A percentile compares a stretch with the other conserved stretches of the same genome.
phyloP scores from a whole-genome alignment of 805 yeast species.

The Saccharomycopsis babjevae region DNA sequence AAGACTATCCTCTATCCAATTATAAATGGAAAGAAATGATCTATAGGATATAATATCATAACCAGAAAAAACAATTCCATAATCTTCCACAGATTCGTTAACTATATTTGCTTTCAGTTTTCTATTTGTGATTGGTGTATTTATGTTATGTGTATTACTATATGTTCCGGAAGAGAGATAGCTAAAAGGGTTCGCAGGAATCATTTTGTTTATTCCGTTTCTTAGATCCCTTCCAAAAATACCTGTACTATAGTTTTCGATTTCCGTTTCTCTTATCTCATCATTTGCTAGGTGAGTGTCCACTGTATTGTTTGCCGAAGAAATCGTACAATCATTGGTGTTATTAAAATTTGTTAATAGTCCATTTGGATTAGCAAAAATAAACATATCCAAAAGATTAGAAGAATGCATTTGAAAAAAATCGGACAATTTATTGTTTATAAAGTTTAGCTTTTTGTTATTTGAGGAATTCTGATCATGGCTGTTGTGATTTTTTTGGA shows the following conservation, averaged over 20 bases:
- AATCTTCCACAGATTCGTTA: constrained; percentile 11
- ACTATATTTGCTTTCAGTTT: background rate
- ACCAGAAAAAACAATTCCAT: constrained; percentile 17
- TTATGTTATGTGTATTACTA: background rate
- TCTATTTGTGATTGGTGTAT: background rate
- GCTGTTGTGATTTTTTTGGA: background rate
- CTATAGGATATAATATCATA: constrained; percentile 14
- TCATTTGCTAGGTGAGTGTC: background rate
- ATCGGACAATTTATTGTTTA: constrained; percentile 14
- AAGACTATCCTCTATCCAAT: constrained; percentile 15
- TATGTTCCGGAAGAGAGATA: background rate
- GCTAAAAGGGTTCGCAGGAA: background rate
- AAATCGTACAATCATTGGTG: background rate
- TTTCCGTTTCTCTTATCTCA: background rate
- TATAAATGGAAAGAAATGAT: constrained; percentile 12
- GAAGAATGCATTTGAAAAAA: constrained; percentile 17
- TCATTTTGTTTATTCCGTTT: background rate
- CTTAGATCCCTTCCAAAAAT: background rate
- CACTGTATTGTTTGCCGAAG: background rate
- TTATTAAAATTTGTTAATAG: background rate
- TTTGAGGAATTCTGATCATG: constrained; percentile 11
- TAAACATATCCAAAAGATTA: constrained; percentile 15
- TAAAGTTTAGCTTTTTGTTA: constrained; percentile 14
- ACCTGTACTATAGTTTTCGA: background rate
- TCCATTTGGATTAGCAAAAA: constrained; percentile 8